phyloP scores from a whole-genome alignment of 176 grass and related monocot genomes.

The Aegilops umbellulata region DNA sequence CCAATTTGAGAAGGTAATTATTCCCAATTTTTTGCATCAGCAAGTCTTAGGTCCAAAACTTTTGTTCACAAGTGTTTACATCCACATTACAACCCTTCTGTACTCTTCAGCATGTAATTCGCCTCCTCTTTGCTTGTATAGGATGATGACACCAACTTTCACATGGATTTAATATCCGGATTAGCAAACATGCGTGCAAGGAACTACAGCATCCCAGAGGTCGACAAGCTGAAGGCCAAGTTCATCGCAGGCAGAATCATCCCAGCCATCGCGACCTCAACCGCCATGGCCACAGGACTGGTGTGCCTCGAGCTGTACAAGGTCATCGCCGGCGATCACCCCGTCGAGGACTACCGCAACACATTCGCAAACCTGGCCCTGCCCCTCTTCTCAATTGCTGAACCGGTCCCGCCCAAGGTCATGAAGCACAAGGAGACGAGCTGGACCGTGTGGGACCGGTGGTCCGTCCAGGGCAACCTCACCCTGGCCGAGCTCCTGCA shows the following conservation, averaged over 20 bases:
- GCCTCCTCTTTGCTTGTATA: conserved; percentile 17
- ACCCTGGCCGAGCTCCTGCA: conserved; percentile 56
- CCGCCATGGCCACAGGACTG: conserved; percentile 74
- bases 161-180: conserved; percentile 76
- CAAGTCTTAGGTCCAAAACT: not conserved
- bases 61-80: not conserved
- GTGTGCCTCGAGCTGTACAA: conserved; percentile 84
- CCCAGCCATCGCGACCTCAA: conserved; percentile 68
- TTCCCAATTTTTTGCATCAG: not conserved
- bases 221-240: conserved; percentile 81
- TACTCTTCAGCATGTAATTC: not conserved
- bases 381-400: conserved; percentile 64
- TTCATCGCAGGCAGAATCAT: conserved; percentile 79
- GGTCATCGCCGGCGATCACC: conserved; percentile 58
- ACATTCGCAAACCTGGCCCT: conserved; percentile 83
- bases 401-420: conserved; percentile 67
- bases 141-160: conserved; percentile 85
- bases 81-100: not conserved
- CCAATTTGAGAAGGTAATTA: conserved; percentile 70
- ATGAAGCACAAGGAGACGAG: conserved; percentile 68
- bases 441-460: conserved; percentile 75
- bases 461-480: conserved; percentile 58
- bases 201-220: conserved; percentile 73
- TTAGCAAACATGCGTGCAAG: conserved; percentile 81
- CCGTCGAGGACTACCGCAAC: conserved; percentile 65